Evolutionary conservation across 306 rosid genomes (phyloP), one percentile per base, ranked within the genome.

Genomic region (Pterocarpus santalinus): DNA sequence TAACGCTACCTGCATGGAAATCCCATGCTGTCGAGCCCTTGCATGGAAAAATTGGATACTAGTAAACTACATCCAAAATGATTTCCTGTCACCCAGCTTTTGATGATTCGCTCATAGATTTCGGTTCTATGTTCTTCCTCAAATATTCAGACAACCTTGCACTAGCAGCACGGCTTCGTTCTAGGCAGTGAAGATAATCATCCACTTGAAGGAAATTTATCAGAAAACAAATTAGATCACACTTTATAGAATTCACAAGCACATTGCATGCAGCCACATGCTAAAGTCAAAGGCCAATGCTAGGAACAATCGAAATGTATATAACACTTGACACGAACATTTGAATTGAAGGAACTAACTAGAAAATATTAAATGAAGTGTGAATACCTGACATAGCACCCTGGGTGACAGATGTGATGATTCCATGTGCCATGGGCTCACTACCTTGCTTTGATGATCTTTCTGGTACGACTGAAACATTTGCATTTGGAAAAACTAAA

Each of bases 361-460:
- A 35, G 38, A 60, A 22, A n/a, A 17, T 2, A 69, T 73, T 9
- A 11, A 65, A 51, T 28, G 44, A 71, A 30, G 44, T 35, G 65
- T 74, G 17, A 84, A 81, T 87, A 95, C 99, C 98, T 85, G 93
- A 75, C 98, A 95, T 91, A 79, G 91, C 89, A 69, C 98, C 98
- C 62, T 86, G 99, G 65, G 98, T 95, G 64, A 90, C 90, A 72
- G 99, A 93, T 72, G 99, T 89, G 52, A 93, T 88, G 86, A 95
- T 80, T 76, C 98, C 98, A 47, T 93, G 85, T 77, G 92, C 92
- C 87, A 80, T 41, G n/a, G 96, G 94, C 76, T 93, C 97, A 33
- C 83, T 87, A 22, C 79, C 86, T 35, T 8, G 88, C 44, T 65
- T 77, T 62, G 35, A 52, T 16, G 91, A 71, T 46, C 82, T 87